These are phyloP conservation scores for Amniculicola lignicola DNA, from an alignment of 495 filamentous ascomycete species.

Conservation along the genomic window DNA sequence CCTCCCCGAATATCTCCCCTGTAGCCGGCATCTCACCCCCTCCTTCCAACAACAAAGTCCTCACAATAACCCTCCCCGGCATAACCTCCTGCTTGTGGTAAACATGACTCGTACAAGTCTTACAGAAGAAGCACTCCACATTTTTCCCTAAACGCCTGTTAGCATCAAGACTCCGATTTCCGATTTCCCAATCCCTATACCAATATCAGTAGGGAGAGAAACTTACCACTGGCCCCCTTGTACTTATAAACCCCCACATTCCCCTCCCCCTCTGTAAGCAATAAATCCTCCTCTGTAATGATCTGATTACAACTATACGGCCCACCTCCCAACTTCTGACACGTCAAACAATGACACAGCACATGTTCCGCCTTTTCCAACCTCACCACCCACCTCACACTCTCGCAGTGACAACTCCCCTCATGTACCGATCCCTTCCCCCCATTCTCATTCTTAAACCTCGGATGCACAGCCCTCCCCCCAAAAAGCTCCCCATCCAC, in stretches of 20 bases:
- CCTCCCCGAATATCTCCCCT: conserved; percentile 24
- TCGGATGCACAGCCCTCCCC: background rate
- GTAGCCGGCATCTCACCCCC: conserved; percentile 2
- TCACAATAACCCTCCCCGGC: conserved; percentile 17
- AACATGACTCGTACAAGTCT: conserved; percentile 11
- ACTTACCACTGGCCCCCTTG: conserved; percentile 10
- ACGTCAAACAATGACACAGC: conserved; percentile 21
- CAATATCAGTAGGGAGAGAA: background rate
- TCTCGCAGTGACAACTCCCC: conserved; percentile 19
- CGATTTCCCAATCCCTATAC: no score
- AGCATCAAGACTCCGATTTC: no score
- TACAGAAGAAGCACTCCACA: conserved; percentile 14
- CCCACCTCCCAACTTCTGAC: conserved; percentile 16
- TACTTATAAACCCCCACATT: conserved; percentile 12
- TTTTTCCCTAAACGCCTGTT: conserved; percentile 5
- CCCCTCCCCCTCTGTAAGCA: conserved; percentile 2
- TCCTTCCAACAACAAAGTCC: conserved; percentile 16
- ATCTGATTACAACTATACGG: conserved; percentile 30
- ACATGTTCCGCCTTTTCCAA: conserved; percentile 18
- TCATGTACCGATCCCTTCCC: background rate
- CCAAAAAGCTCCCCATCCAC: conserved; percentile 16
- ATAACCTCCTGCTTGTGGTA: conserved; percentile 20
- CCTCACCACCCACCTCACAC: conserved; percentile 1
- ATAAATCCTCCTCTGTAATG: conserved; percentile 12
- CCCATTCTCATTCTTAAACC: conserved; percentile 1